Conservation (phyloP, 2,329 filamentous ascomycete species). For the Penicillium sp. region DNA sequence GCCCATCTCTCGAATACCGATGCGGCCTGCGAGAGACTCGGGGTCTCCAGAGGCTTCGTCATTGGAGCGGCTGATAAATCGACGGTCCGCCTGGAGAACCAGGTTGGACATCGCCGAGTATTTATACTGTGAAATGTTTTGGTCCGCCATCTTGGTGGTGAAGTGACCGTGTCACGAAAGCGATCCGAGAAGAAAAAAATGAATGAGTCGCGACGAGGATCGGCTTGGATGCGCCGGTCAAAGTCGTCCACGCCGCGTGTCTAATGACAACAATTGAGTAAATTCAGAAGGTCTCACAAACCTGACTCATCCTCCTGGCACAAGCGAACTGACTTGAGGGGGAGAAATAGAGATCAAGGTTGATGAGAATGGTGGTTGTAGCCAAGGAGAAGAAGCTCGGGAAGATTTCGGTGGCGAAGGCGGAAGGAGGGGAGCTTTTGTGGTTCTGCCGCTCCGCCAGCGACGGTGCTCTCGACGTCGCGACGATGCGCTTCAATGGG, state of each 20-base stretch:
- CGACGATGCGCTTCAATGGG: slow-evolving; percentile 29
- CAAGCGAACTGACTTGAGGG: slow-evolving; percentile 28
- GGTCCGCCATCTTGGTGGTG: slow-evolving; percentile 63
- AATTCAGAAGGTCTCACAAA: slow-evolving; percentile 33
- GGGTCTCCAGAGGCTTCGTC: slow-evolving; percentile 97
- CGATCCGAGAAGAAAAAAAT: slow-evolving; percentile 12
- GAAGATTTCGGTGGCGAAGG: slow-evolving; percentile 39
- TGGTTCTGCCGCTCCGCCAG: slow-evolving; percentile 14
- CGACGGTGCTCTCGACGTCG: slow-evolving; percentile 7
- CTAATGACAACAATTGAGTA: slow-evolving; percentile 22
- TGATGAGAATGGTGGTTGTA: slow-evolving; percentile 19
- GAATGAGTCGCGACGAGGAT: slow-evolving; percentile 29
- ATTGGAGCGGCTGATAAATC: slow-evolving; percentile 86
- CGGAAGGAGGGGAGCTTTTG: slow-evolving; percentile 31
- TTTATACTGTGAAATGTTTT: slow-evolving; percentile 90
- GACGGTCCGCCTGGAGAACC: slow-evolving; percentile 98
- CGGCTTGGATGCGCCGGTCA: slow-evolving; percentile 32
- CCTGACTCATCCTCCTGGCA: slow-evolving; percentile 38
- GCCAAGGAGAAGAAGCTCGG: slow-evolving; percentile 28
- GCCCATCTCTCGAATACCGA: slow-evolving; percentile 95
- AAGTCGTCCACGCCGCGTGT: slow-evolving; percentile 34
- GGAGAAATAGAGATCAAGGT: slow-evolving; percentile 30
- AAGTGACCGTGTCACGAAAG: slow-evolving; percentile 12
- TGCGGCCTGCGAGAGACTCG: slow-evolving; percentile 89
- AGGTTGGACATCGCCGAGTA: slow-evolving; percentile 99